These are phyloP conservation scores for Sordaria brevicollis DNA, from an alignment of 495 filamentous ascomycete genomes.

Conservation along the genomic window DNA sequence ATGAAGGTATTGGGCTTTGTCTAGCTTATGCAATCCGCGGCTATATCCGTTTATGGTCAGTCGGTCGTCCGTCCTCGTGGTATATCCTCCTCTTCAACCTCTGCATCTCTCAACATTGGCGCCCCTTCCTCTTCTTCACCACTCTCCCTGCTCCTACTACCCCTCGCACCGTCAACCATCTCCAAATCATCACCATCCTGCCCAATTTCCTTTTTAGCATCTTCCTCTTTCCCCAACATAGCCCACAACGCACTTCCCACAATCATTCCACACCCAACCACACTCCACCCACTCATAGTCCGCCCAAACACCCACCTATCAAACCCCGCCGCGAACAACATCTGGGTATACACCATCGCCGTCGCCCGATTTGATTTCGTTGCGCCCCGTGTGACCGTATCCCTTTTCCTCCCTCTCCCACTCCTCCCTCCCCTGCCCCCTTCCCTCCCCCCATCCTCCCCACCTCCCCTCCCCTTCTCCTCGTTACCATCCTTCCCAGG, in stretches of 20 bases:
- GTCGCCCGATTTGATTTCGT: constrained; percentile 63
- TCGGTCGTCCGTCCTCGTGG: neutral
- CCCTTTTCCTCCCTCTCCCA: neutral
- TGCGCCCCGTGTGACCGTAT: constrained; percentile 14
- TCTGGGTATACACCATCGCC: constrained; percentile 84
- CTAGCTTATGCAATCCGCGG: too few relatives aligned
- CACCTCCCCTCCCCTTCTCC: neutral
- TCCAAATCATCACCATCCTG: constrained; percentile 7
- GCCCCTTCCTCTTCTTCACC: constrained; percentile 14
- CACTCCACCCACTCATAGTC: constrained; percentile 53
- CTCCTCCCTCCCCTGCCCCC: neutral
- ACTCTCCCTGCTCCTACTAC: neutral
- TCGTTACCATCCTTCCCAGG: neutral
- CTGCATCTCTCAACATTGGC: constrained; percentile 10
- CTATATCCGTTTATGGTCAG: too few relatives aligned
- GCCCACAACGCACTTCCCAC: constrained; percentile 74
- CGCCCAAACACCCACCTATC: constrained; percentile 71
- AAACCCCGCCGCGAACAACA: constrained; percentile 81
- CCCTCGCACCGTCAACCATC: neutral
- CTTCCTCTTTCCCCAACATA: constrained; percentile 42
- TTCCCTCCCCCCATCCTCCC: neutral
- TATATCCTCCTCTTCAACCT: neutral
- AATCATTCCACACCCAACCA: constrained; percentile 69
- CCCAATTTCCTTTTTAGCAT: constrained; percentile 23
- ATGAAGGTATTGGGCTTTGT: too few relatives aligned